phyloP scores from a whole-genome alignment of 441 rosid genomes.

The Adansonia madagascariensis region DNA sequence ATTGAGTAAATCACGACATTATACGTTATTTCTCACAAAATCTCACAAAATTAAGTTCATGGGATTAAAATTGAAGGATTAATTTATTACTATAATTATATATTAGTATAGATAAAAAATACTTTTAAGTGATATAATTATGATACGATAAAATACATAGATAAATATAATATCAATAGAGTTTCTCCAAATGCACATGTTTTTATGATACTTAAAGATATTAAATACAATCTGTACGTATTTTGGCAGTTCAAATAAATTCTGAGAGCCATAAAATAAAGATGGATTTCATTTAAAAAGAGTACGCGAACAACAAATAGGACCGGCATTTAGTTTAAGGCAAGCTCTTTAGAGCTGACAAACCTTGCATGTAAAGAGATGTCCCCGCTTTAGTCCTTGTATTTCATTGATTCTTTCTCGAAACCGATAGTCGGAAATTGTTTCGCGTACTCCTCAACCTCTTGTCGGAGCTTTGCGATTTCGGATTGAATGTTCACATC shows the following conservation, averaged over 20 bases:
- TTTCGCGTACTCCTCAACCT: conserved; percentile 82
- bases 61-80: too few species aligned
- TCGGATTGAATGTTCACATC: conserved; percentile 57
- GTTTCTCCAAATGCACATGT: background rate
- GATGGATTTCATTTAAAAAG: background rate
- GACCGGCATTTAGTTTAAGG: background rate
- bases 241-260: background rate
- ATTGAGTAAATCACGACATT: too few species aligned
- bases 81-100: too few species aligned
- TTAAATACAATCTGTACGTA: background rate
- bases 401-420: conserved; percentile 87
- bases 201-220: background rate
- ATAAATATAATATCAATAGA: too few species aligned
- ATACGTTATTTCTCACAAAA: too few species aligned
- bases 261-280: background rate
- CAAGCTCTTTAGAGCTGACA: conserved; percentile 4
- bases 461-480: conserved; percentile 63
- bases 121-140: too few species aligned
- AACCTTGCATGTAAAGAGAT: conserved; percentile 31
- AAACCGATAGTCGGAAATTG: conserved; percentile 89
- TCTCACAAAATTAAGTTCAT: too few species aligned
- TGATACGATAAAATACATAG: too few species aligned
- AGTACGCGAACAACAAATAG: background rate
- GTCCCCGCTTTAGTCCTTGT: conserved; percentile 51
- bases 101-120: too few species aligned